Conservation (phyloP, 306 rosid genomes). For the Castanea mollissima region DNA sequence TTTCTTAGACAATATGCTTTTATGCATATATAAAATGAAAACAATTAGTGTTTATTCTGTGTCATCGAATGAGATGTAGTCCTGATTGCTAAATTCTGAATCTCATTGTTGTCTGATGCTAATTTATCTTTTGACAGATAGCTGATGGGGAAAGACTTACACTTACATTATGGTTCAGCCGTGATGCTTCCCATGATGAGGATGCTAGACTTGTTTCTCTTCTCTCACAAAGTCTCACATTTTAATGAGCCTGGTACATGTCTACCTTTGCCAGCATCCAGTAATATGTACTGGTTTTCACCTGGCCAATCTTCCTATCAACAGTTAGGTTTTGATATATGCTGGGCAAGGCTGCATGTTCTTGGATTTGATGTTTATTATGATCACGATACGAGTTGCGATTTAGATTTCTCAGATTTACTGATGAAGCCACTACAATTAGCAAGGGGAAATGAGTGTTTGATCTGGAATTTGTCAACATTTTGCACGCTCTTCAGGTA, state of each 20-base stretch:
- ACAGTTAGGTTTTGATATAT: conserved; percentile 65
- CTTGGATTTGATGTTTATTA: conserved; percentile 62
- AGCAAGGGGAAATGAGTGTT: conserved; percentile 58
- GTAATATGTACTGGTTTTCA: conserved; percentile 87
- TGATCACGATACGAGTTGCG: conserved; percentile 33
- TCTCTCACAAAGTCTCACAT: conserved; percentile 53
- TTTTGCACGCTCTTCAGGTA: conserved; percentile 95
- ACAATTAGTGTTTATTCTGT: neutral
- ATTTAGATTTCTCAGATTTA: conserved; percentile 50
- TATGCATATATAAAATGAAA: neutral
- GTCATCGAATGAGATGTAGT: too few relatives aligned
- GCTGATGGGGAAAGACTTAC: conserved; percentile 89
- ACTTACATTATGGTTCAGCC: conserved; percentile 87
- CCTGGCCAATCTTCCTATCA: conserved; percentile 42
- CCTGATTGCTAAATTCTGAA: neutral
- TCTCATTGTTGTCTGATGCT: conserved; percentile 28
- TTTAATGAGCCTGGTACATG: conserved; percentile 34
- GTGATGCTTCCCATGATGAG: conserved; percentile 82
- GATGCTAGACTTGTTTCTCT: conserved; percentile 71
- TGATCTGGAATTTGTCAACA: conserved; percentile 55
- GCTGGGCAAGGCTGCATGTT: conserved; percentile 76
- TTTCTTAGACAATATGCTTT: neutral
- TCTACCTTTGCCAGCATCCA: conserved; percentile 74
- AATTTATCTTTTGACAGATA: conserved; percentile 49
- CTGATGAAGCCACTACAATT: conserved; percentile 44